Evolutionary conservation across 805 yeast genomes (phyloP), one percentile per base, ranked within the genome.

Genomic region (Ascoidea rubescens): DNA sequence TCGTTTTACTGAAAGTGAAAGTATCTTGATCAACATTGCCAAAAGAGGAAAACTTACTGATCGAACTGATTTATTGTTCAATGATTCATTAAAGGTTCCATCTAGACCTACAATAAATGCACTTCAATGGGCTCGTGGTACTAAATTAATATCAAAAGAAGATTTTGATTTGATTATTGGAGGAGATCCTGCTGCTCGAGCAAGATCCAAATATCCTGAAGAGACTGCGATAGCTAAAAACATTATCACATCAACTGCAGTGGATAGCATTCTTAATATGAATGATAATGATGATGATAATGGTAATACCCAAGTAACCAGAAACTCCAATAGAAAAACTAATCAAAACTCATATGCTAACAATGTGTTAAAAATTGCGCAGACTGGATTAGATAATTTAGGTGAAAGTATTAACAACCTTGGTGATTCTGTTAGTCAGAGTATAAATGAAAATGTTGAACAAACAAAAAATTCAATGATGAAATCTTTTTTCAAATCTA

Each of bases 121-220:
- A 0, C 70, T 86, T 47, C 91, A 84, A 64, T 86, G 96, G 93
- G 87, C 93, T 5, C 79, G 83, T 57, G 96, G 96, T 2, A 69
- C 84, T 0, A 78, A 79, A 17, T 72, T 74, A 55, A 74, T 83
- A n/a, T 69, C 80, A 1, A 64, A 75, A 28, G 71, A 74, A 1
- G 95, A 87, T 55, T 70, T 93, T 51, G 82, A 84, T 54, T 52
- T 61, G 10, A 61, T 87, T 47, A 72, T 91, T 45, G 87, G 85
- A 5, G 97, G 97, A 0, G 82, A 82, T 0, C n/a, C n/a, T n/a
- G n/a, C n/a, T n/a, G 77, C 79, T 51, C 74, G 96, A 56, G 79
- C 83, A 48, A 68, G 73, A 21, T 71, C 82, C 1, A 80, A 78
- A 60, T 72, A 74, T 51, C 49, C 48, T 6, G 69, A 71, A 31